phyloP scores from a whole-genome alignment of 2,329 filamentous ascomycete species.

The Purpureocillium lavendulum region DNA sequence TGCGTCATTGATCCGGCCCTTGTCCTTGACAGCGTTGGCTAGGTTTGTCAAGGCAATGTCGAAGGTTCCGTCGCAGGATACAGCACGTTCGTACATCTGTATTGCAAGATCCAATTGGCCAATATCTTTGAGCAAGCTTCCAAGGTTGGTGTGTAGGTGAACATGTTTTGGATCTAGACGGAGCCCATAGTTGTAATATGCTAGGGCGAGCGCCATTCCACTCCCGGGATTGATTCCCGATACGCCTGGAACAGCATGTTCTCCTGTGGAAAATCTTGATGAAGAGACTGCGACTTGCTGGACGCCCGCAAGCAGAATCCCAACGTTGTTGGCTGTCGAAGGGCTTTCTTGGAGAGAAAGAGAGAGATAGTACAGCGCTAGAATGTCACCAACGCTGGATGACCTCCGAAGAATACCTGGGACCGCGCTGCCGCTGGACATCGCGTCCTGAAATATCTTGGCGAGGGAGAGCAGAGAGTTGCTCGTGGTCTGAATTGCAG shows the following conservation, averaged over 20 bases:
- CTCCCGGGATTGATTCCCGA: constrained; percentile 80
- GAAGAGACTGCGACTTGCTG: constrained; percentile 51
- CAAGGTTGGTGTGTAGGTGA: constrained; percentile 93
- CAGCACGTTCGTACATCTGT: constrained; percentile 93
- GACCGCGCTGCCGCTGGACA: constrained; percentile 62
- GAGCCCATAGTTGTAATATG: constrained; percentile 93
- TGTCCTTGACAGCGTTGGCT: constrained; percentile 96
- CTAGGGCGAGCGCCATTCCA: constrained; percentile 77
- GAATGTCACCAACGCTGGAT: constrained; percentile 80
- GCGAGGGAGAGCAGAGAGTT: constrained; percentile 91
- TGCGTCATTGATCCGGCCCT: constrained; percentile 83
- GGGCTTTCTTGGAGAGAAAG: constrained; percentile 91
- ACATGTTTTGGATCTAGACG: constrained; percentile 82
- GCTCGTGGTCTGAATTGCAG: constrained; percentile 85
- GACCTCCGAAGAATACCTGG: constrained; percentile 50
- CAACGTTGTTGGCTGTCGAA: constrained; percentile 96
- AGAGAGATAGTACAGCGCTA: constrained; percentile 92
- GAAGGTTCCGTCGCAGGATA: constrained; percentile 85
- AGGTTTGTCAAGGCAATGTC: constrained; percentile 96
- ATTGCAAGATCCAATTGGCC: constrained; percentile 88
- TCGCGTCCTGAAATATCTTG: constrained; percentile 95
- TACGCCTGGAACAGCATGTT: constrained; percentile 34
- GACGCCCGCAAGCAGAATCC: constrained; percentile 90
- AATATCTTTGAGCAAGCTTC: constrained; percentile 91
- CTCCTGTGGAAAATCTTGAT: constrained; percentile 5